A percentile compares a stretch with the other conserved stretches of the same genome.
These are phyloP conservation scores for Annona cherimola DNA, from an alignment of 164 flowering plant genomes.

Conservation along the genomic window DNA sequence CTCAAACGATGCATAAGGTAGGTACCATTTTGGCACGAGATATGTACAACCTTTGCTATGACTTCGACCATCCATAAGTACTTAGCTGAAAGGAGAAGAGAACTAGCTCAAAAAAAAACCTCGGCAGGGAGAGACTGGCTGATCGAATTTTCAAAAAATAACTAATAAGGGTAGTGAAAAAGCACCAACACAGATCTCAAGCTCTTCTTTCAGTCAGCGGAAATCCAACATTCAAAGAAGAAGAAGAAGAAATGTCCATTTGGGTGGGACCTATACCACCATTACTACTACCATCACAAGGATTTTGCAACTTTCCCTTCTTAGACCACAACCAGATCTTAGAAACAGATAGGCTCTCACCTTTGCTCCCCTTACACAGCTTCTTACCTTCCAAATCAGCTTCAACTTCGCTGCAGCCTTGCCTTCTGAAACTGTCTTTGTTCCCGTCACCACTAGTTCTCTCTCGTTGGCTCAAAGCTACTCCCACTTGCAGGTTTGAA, in stretches of 20 bases:
- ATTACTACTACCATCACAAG: constrained; percentile 18
- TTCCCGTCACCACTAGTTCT: constrained; percentile 16
- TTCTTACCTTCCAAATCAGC: constrained; percentile 49
- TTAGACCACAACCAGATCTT: constrained; percentile 93
- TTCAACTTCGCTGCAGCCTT: constrained; percentile 21
- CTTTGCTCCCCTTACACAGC: constrained; percentile 41
- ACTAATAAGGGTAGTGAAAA: background rate
- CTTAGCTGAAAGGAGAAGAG: background rate
- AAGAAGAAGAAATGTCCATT: background rate
- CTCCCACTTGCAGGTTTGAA: constrained; percentile 34
- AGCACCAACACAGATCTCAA: constrained; percentile 20
- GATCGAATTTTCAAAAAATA: constrained; percentile 6
- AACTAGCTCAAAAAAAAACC: background rate
- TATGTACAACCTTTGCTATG: background rate
- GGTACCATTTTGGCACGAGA: background rate
- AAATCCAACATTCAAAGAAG: constrained; percentile 21
- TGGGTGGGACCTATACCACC: background rate
- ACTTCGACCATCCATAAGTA: background rate
- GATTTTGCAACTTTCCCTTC: constrained; percentile 37
- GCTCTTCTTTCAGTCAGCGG: constrained; percentile 26
- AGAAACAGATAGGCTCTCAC: constrained; percentile 86
- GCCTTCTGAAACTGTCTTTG: constrained; percentile 16
- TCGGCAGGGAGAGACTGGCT: background rate
- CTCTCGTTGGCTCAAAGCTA: constrained; percentile 16
- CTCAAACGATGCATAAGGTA: too few relatives aligned